Evolutionary conservation across 805 yeast genomes (phyloP), one percentile per base, ranked within the genome.

Genomic region (Pichia cabralensis): DNA sequence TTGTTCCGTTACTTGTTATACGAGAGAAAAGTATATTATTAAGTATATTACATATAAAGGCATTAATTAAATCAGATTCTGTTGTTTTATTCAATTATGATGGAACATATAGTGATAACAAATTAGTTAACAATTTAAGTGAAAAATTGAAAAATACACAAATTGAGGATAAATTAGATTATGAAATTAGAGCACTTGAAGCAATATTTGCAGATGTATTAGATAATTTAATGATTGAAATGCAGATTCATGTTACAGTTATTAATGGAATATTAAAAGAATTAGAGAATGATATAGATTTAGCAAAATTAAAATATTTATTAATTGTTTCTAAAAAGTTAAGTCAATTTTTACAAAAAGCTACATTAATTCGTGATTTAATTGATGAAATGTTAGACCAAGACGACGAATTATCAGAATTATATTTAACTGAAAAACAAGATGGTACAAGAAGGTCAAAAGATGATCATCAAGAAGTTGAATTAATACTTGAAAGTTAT

Each of bases 101-200:
- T n/a, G 53, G 67, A 21, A 60, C 69, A 10, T 69, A 62, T 41
- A 60, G 73, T 1, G 64, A 62, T 33, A 59, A 62, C 10, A 47
- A 56, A n/a, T 65, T 73, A 31, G 49, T 71, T 10, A 55, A 59
- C 22, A 70, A 64, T 29, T 43, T 73, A 44, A 50, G 61, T 4
- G 52, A 50, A 13, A 60, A 65, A 22, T 53, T 73, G 27, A 41
- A 55, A 20, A 49, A 58, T 6, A 52, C 47, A 7, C 51, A 55
- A 4, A n/a, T n/a, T n/a, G 57, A 56, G 48, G 55, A 53, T 12
- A 39, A 39, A 11, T 61, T 85, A 14, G 89, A 95, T 0, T 92
- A 86, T 55, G 98, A 92, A 51, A 77, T 88, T 50, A 64, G 94
- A 31, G 98, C 96, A 0, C 53, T 92, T 26, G 98, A 92, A 50